Base-by-base conservation (phyloP, 108 stramenopile species). In the Bacterosira constricta region DNA sequence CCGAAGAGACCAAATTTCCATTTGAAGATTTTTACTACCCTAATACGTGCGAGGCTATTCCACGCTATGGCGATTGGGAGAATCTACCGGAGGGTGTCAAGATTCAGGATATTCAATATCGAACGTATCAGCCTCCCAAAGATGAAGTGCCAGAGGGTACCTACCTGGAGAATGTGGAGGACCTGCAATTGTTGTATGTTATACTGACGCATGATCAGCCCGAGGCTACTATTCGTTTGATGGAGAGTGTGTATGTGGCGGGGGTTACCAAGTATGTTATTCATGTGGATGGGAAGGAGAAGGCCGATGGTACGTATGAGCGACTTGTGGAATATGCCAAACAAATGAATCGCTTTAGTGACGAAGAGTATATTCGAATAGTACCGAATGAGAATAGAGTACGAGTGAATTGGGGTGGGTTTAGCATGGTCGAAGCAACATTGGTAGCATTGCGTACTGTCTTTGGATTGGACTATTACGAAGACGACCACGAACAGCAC, bases 351-450 rank as follows among this genome's bases (percentile, higher is more conserved):
- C 63, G 61, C 15, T 37, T 70, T 34, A 56, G 61, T 12, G 39
- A 15, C 51, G 72, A 59, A 32, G 75, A 81, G 25, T 66, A 85
- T 58, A 85, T 96, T 18, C 79, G 83, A 12, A 66, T 96, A 0
- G 56, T 96, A 11, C 87, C 86, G 25, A 77, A 87, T 57, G 80
- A 85, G 17, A 72, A 85, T 42, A 68, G 96, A 13, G 90, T 96
- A 32, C 83, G 92, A 29, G 93, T 97, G 66, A 92, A 91, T 71
- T 98, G 97, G 97, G 97, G 97, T 36, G 96, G 95, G 2, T 98
- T 91, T 71, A 83, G 80, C 57, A 94, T 98, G 87, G 96, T 97
- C 45, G 89, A 98, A 73, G 96, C 95, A 31, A 97, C 96, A 12
- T 73, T 98, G 52, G 90, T 96, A 57, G 86, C 83, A 2, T 59